Evolutionary conservation across 768 basidiomycete species (phyloP).

Genomic region (Chlorophyllum brunneum): DNA sequence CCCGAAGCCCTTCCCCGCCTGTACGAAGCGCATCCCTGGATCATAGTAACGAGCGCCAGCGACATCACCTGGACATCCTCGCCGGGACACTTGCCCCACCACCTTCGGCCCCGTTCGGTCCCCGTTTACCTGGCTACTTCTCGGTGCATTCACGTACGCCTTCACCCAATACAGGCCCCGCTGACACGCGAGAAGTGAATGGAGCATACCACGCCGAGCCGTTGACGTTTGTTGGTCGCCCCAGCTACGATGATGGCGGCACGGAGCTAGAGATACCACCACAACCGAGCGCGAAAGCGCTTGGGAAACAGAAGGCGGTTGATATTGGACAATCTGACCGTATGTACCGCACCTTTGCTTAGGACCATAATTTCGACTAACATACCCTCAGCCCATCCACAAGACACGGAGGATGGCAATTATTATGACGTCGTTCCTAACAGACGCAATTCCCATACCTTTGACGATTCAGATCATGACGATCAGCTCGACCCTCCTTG

Average conservation of each 20-base stretch:
- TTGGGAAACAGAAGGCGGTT: constrained; percentile 75
- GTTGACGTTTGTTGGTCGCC: neutral
- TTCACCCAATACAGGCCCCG: constrained; percentile 50
- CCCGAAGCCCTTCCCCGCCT: constrained; percentile 42
- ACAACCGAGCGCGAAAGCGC: constrained; percentile 80
- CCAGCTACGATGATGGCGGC: neutral
- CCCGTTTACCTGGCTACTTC: constrained; percentile 54
- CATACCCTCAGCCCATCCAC: constrained; percentile 1
- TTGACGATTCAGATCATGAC: constrained; percentile 12
- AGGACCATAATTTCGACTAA: neutral
- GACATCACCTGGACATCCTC: constrained; percentile 17
- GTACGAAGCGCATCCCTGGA: constrained; percentile 27
- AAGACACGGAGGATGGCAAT: neutral
- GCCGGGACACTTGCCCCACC: constrained; percentile 53
- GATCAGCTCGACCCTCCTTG: constrained; percentile 27
- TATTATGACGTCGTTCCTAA: neutral
- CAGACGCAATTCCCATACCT: constrained; percentile 4
- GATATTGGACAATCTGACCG: constrained; percentile 42
- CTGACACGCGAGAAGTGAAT: constrained; percentile 12
- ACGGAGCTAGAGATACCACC: constrained; percentile 35
- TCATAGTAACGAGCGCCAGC: constrained; percentile 15
- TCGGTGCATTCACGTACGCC: constrained; percentile 59
- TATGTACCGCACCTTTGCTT: constrained; percentile 25
- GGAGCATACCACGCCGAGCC: constrained; percentile 1
- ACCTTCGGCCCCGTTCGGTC: constrained; percentile 66